Evolutionary conservation across 2,329 filamentous ascomycete genomes (phyloP), one percentile per base, ranked within the genome.

Genomic region (Colletotrichum costaricense): DNA sequence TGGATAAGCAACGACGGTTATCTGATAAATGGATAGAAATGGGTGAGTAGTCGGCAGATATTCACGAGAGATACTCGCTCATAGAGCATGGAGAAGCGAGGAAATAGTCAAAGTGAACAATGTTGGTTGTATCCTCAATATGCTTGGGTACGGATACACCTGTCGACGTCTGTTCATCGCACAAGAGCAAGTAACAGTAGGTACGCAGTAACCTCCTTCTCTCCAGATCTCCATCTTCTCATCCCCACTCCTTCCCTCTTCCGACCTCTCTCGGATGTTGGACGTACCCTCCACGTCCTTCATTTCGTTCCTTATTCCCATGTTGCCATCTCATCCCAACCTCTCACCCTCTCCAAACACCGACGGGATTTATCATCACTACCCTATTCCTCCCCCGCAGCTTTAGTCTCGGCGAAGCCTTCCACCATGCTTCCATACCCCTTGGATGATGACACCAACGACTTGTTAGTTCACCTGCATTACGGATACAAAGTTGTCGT

Each of bases 171-270:
- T 30, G n/a, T 33, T 33, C 56, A 58, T 33, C 7, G 16, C 30
- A 30, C 62, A 38, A 35, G 5, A 35, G 33, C 12, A 35, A 35
- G 33, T 35, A 30, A 24, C 24, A 24, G 28, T 30, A 35, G 33
- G 33, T n/a, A 26, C 54, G 5, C 38, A 42, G 12, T 52, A 11
- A 49, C 19, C 33, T 38, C 33, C 33, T 26, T 33, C 30, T 60
- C 63, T 63, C 56, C 63, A 62, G 64, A 71, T 62, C 64, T 63
- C 35, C 58, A 42, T n/a, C 42, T 28, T 55, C 35, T 22, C 46
- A 42, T 55, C 58, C 52, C 69, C 64, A 69, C 67, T 64, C 67
- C 67, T 69, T 69, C 24, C 64, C 64, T 59, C 57, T 55, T 54
- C 38, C n/a, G 28, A 38, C 33, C 30, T 49, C 30, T 28, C 19